These are phyloP conservation scores for Crithidia fasciculata DNA, from an alignment of 208 protist genomes.

Conservation along the genomic window DNA sequence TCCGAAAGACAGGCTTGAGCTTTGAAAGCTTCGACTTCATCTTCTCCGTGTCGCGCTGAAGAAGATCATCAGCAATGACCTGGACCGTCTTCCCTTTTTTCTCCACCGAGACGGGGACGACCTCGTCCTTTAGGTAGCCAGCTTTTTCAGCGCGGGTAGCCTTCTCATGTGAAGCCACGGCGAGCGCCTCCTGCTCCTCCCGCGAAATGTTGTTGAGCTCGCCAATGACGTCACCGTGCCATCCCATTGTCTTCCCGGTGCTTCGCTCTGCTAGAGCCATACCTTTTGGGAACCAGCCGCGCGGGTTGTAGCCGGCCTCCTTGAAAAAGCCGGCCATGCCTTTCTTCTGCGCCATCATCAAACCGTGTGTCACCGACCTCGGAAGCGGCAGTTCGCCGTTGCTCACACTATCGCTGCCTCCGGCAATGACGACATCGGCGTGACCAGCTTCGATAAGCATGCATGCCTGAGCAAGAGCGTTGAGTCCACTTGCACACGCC, in stretches of 20 bases:
- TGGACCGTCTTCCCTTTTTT: constrained; percentile 47
- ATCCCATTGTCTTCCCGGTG: constrained; percentile 92
- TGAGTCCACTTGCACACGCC: constrained; percentile 82
- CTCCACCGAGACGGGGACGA: constrained; percentile 56
- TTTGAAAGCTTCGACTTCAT: constrained; percentile 70
- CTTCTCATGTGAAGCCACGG: constrained; percentile 69
- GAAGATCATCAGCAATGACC: constrained; percentile 68
- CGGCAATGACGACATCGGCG: constrained; percentile 84
- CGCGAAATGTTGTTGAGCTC: constrained; percentile 80
- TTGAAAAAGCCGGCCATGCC: constrained; percentile 57
- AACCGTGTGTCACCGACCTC: constrained; percentile 47
- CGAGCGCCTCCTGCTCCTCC: constrained; percentile 75
- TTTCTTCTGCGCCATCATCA: constrained; percentile 66
- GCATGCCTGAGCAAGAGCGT: constrained; percentile 77
- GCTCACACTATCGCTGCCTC: constrained; percentile 88
- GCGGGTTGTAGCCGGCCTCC: constrained; percentile 69
- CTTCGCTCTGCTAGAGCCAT: constrained; percentile 69
- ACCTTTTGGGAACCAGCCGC: constrained; percentile 68
- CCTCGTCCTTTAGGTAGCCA: constrained; percentile 78
- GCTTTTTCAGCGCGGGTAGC: constrained; percentile 64
- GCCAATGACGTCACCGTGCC: constrained; percentile 83
- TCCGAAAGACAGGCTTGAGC: constrained; percentile 82
- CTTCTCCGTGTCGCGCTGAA: constrained; percentile 61
- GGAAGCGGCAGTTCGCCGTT: constrained; percentile 74
- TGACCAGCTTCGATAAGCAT: constrained; percentile 79